Conservation (phyloP, 225 moss, liverwort and hornwort species). For the Marchantia paleacea region DNA sequence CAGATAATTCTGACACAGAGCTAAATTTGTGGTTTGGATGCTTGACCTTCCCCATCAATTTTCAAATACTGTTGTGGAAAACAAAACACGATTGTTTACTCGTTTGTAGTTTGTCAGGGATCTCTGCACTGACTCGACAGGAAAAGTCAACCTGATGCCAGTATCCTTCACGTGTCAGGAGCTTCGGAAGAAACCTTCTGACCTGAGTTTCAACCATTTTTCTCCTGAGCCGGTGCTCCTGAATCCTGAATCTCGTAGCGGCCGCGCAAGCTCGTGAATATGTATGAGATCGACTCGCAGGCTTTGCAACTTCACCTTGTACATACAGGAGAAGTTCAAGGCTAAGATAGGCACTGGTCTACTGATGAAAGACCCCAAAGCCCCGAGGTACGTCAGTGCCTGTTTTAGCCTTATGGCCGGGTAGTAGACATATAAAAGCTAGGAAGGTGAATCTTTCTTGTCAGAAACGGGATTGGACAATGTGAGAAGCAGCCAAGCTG, state of each 20-base stretch:
- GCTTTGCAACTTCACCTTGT: neutral
- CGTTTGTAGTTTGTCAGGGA: neutral
- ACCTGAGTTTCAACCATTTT: neutral
- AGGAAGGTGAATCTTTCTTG: neutral
- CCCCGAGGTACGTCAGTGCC: constrained; percentile 8
- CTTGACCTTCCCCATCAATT: neutral
- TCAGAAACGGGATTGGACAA: neutral
- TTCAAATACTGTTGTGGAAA: neutral
- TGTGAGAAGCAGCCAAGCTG: neutral
- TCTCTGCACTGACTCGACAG: neutral
- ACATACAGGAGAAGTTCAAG: neutral
- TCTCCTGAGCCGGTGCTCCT: neutral
- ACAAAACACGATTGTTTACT: neutral
- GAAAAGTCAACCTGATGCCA: neutral
- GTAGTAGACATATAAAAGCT: neutral
- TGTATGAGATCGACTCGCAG: neutral
- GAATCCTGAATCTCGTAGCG: no score
- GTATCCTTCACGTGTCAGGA: neutral
- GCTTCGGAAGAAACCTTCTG: neutral
- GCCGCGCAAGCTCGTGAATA: neutral
- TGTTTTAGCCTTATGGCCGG: constrained; percentile 8
- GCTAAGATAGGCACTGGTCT: constrained; percentile 8
- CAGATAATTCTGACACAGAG: neutral
- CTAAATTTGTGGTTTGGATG: neutral
- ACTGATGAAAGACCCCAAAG: neutral